Base-by-base conservation (phyloP, 208 protist species). In the Trypanosoma lewisi region DNA sequence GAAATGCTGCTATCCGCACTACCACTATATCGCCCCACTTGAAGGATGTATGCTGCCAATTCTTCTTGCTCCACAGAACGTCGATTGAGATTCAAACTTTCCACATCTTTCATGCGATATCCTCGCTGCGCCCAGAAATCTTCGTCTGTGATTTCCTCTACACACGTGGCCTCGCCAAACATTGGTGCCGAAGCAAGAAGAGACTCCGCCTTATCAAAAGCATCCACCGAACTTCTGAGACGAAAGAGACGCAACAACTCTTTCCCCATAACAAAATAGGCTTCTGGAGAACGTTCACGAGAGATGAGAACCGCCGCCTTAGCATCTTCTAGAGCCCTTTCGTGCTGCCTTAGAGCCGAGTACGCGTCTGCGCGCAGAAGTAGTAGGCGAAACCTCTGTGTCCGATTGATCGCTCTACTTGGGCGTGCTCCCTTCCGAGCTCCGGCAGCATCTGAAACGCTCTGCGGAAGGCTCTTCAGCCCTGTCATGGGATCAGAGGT, bases 111-210 rank as follows among this genome's bases (percentile, higher is more conserved):
- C 67, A 77, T 64, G 34, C 63, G 66, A 60, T 82, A 84, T 17
- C 87, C 87, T 12, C 83, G 77, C 41, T 85, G 75, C 2, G 80
- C 83, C 82, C 83, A 93, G 60, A 85, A 93, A 28, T 86, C 82
- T 52, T 79, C 77, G 23, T 90, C 82, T 33, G 56, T 57, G 39
- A 75, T 68, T 57, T 75, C 63, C 25, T 61, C 54, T 8, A 27
- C 28, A 47, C 58, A 51, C 11, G 47, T 14, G 25, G 11, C 51
- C 11, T 27, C 49, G 44, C 51, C 27, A 23, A 19, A 28, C 7
- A 28, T 31, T 17, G 44, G 11, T 48, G 28, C 21, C 11, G 68
- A 69, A 21, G 52, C 37, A 49, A 93, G 67, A 36, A 87, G 25
- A 52, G 54, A 73, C 70, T 90, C 81, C 14, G 72, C 87, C 12